Evolutionary conservation across 495 filamentous ascomycete species (phyloP), one percentile per base, ranked within the genome.

Genomic region (Rostrohypoxylon terebratum): DNA sequence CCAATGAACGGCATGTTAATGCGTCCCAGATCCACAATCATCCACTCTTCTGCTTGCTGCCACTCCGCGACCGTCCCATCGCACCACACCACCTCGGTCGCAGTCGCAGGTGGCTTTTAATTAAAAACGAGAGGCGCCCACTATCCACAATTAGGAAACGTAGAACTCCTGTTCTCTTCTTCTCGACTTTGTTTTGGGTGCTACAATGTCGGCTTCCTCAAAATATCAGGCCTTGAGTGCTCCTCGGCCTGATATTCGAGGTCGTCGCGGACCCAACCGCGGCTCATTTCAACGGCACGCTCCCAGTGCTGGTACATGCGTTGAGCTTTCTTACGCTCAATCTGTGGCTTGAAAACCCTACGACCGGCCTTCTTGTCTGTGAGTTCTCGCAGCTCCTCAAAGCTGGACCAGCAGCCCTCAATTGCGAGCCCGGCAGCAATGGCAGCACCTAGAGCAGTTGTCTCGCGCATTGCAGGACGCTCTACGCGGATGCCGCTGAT

Each of bases 351-450:
- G 81, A 98, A 98, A 34, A 90, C 88, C 54, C 85, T 92, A 28
- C 92, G 88, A 66, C 91, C 92, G 58, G 87, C 86, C 66, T 87
- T 87, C 77, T 94, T 96, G 11, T 66, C 71, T 3, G 60, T 73
- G 78, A 97, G 91, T 68, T 90, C 81, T 76, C 88, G 89, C 44
- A 98, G 86, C 72, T 97, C 93, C 36, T 89, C 86, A 73, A 96
- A 89, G 44, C 90, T 86, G 59, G 88, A 87, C 94, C 94, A 98
- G 59, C 96, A 87, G 58, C 87, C 89, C 28, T 73, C 42, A 14
- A 91, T 90, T 14, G 94, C 94, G 67, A 97, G 92, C 23, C 94
- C 95, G 60, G 95, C 94, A 10, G 94, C 95, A 68, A 98, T 96
- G 25, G 94, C 94, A n/a, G 94, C 93, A 25, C 94, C 94, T 1